phyloP scores from a whole-genome alignment of 441 rosid species.

The Isatis lusitanica region DNA sequence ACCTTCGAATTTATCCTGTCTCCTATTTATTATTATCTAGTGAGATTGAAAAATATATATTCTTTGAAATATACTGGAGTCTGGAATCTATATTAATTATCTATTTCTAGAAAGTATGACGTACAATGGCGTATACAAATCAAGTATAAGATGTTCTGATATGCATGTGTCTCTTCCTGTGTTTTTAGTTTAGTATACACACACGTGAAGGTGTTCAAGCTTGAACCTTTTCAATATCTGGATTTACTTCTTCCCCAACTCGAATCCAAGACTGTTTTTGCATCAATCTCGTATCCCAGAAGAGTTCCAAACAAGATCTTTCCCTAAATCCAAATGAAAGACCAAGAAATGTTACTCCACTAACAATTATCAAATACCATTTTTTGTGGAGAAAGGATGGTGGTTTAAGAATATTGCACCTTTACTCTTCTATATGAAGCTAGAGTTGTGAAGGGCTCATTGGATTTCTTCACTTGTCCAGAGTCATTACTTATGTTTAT shows the following conservation, averaged over 20 bases:
- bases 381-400: not conserved
- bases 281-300: constrained; percentile 46
- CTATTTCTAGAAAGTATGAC: not conserved
- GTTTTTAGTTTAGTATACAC: not conserved
- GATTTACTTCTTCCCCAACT: constrained; percentile 67
- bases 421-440: constrained; percentile 87
- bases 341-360: not conserved
- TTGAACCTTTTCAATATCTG: constrained; percentile 32
- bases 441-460: constrained; percentile 77
- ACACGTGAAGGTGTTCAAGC: not conserved
- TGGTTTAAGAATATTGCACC: constrained; percentile 41
- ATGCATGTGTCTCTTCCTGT: constrained; percentile 2
- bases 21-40: not conserved
- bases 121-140: constrained; percentile 7
- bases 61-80: not conserved
- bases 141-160: not conserved
- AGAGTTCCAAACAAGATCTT: constrained; percentile 86
- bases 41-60: not conserved
- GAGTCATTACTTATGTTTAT: constrained; percentile 53
- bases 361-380: not conserved
- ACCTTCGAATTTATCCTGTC: not conserved
- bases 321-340: constrained; percentile 55
- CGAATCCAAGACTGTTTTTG: constrained; percentile 46
- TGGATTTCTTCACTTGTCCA: constrained; percentile 68
- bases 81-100: too few species aligned